Base-by-base conservation (phyloP, 1,139 yeast species). In the Pichia kudriavzevii region DNA sequence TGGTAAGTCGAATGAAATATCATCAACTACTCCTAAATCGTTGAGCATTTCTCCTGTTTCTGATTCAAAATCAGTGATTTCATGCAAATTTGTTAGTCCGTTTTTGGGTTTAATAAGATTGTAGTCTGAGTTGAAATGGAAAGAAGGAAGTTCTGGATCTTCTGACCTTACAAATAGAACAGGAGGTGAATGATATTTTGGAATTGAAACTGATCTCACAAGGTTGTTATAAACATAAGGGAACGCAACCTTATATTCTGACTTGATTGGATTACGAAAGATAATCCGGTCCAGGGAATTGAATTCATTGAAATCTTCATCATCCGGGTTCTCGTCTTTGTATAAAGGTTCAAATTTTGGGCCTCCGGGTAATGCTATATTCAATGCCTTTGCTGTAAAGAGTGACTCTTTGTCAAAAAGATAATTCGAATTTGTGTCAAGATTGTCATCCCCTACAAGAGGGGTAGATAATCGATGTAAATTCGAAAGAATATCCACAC, bases 291-390 rank as follows among this genome's bases (percentile, higher is more conserved):
- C 96, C 33, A 88, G 69, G 9, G 94, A 73, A 52, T 88, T 87
- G 59, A 91, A 88, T 55, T 91, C 97, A 32, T 85, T 84, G 55
- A 72, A 81, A 51, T 87, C 96, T 43, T 81, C 94, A 33, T 63
- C 63, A 27, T 72, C 79, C 4, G 79, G 77, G 45, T 79, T 78
- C 22, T 66, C 64, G 37, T 79, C 81, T 40, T 78, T 77, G 58
- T 66, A 76, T n/a, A 88, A 59, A 0, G 95, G 95, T 58, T 88
- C 97, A 57, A 88, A 91, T 52, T 80, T 84, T 4, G 99, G 98
- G 0, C 98, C 99, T 4, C 95, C 95, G 0, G 96, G 96, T 26
- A 91, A 66, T 1, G 94, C 79, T 35, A 79, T 69, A 51, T 87
- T 87, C 40, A 93, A 66, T 7, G 94, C 91, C 51, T 91, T 91